These are phyloP conservation scores for Kodamaea ohmeri DNA, from an alignment of 1,139 yeast genomes.

Conservation along the genomic window DNA sequence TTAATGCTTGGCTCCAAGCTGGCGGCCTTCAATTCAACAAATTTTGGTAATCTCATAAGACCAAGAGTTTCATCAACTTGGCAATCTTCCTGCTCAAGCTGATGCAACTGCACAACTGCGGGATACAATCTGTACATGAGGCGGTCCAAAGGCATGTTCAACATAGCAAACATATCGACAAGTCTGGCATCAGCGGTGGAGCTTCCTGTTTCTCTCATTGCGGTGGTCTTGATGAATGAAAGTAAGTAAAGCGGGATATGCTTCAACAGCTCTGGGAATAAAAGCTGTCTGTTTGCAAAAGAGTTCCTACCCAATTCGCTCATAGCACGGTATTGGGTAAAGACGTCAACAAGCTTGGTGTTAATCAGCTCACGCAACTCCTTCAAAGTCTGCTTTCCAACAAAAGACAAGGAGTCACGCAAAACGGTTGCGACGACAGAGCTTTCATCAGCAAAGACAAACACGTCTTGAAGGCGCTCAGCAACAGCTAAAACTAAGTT, in stretches of 20 bases:
- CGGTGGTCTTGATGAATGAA: slow-evolving; percentile 65
- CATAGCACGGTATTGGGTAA: slow-evolving; percentile 70
- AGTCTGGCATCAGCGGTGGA: slow-evolving; percentile 57
- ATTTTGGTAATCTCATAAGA: slow-evolving; percentile 51
- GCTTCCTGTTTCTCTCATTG: slow-evolving; percentile 52
- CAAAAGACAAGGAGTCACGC: slow-evolving; percentile 62
- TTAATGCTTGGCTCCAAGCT: slow-evolving; percentile 74
- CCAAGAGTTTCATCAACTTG: slow-evolving; percentile 42
- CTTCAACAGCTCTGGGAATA: slow-evolving; percentile 79
- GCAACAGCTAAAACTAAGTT: slow-evolving; percentile 82
- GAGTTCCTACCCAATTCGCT: slow-evolving; percentile 47
- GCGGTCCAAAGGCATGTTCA: slow-evolving; percentile 55
- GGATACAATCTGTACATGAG: slow-evolving; percentile 76
- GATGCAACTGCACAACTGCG: slow-evolving; percentile 71
- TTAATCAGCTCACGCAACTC: slow-evolving; percentile 65
- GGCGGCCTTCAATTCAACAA: slow-evolving; percentile 44
- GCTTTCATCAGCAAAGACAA: slow-evolving; percentile 83
- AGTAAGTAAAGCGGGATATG: slow-evolving; percentile 68
- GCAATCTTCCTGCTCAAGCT: slow-evolving; percentile 56
- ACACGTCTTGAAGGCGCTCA: slow-evolving; percentile 68
- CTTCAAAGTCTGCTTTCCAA: slow-evolving; percentile 58
- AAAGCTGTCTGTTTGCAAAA: slow-evolving; percentile 58
- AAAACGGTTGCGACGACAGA: slow-evolving; percentile 70
- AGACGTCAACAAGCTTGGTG: slow-evolving; percentile 65
- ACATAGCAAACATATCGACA: slow-evolving; percentile 53